Evolutionary conservation across 371 early-diverging fungal species (phyloP), one percentile per base, ranked within the genome.

Genomic region (Mucor ambiguus): DNA sequence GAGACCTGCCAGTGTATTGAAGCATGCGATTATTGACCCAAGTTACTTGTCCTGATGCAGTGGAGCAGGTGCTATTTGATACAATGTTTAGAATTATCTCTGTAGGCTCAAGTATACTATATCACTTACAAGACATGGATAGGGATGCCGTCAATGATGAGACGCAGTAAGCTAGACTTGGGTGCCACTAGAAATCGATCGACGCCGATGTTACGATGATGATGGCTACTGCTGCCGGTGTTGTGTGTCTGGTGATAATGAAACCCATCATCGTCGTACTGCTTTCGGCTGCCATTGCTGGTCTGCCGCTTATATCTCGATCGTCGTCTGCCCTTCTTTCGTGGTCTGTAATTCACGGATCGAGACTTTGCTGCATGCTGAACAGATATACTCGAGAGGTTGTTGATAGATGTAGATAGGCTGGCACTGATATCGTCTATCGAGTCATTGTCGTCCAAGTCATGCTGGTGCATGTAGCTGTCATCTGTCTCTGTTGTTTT

Each of bases 1-100:
- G 59, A 0, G 81, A 61, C 12, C 66, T 58, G 1, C 86, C 86
- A 1, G 85, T 78, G 60, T 89, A 89, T 63, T 89, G 87, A 12
- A 87, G 60, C 2, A 76, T 75, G 24, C 89, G 79, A 60, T 84
- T 80, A 56, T 89, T 88, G n/a, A 89, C 85, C 89, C 89, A 89
- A 1, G 86, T 89, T n/a, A 83, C 70, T 48, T 81, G 78, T 14
- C 85, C 86, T 10, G 83, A 76, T 11, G 66, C 62, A 1, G 85
- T 80, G 3, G 89, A 86, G 48, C 81, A 82, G 12, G 87, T 87
- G 56, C 88, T 88, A 65, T 20, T 58, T 30, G 55, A 37, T 33
- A 33, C 35, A 29, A 29, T 18, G 37, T 32, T 18, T 29, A 60
- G 30, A 30, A 4, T 60, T 2, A 28, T 8, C 11, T n/a, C 54